Percentiles rank a stretch among this genome's conserved stretches.
Evolutionary conservation across 1,284 basidiomycete species (phyloP).

Genomic region (Flammula alnicola): DNA sequence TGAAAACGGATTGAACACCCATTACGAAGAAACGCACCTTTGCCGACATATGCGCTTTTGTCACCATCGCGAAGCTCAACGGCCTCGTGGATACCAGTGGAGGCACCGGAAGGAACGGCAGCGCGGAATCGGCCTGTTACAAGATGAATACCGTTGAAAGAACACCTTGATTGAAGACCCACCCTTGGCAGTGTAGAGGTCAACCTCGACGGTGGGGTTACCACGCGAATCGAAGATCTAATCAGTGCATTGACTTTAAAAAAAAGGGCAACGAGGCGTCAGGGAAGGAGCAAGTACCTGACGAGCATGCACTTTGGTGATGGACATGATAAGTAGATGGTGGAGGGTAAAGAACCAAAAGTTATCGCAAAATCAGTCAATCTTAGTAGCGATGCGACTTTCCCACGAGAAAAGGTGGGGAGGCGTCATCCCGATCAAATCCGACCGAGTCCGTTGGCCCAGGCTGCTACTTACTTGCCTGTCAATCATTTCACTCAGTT

Average conservation of each 20-base stretch:
- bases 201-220: slow-evolving; percentile 96
- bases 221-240: slow-evolving; percentile 98
- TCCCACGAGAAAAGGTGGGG: slow-evolving; percentile 34
- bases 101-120: slow-evolving; percentile 97
- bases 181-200: slow-evolving; percentile 89
- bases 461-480: not conserved
- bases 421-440: slow-evolving; percentile 17
- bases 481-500: too few species aligned
- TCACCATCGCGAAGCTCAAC: slow-evolving; percentile 98
- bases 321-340: slow-evolving; percentile 69
- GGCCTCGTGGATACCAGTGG: slow-evolving; percentile 98
- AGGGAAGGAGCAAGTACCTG: slow-evolving; percentile 61
- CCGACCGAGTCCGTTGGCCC: not conserved
- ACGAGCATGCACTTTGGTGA: slow-evolving; percentile 86
- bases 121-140: slow-evolving; percentile 90
- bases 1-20: slow-evolving; percentile 12
- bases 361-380: slow-evolving; percentile 36
- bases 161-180: slow-evolving; percentile 9
- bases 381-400: slow-evolving; percentile 33
- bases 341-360: slow-evolving; percentile 27
- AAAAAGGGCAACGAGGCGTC: slow-evolving; percentile 13
- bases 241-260: slow-evolving; percentile 18
- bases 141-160: slow-evolving; percentile 21
- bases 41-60: slow-evolving; percentile 93
- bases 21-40: slow-evolving; percentile 61